Evolutionary conservation across 139 green algal species (phyloP).

Genomic region (Chlorella ohadii): DNA sequence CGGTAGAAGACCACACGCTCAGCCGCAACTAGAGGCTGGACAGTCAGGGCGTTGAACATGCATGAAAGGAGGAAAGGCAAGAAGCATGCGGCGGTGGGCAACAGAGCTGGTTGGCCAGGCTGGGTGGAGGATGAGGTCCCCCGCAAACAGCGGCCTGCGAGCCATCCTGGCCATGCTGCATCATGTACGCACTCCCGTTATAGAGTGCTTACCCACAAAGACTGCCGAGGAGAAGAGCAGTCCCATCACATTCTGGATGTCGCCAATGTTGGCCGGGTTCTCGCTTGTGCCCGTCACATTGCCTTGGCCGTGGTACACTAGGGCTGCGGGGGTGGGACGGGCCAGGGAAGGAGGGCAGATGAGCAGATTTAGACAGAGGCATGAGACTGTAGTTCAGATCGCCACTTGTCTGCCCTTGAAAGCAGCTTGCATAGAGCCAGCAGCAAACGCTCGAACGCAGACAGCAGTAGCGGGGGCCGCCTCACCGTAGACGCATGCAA

Average conservation of each 20-base stretch:
- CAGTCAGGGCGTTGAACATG: constrained; percentile 64
- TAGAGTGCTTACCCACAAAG: constrained; percentile 13
- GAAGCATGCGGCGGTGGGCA: neutral
- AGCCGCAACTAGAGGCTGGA: constrained; percentile 55
- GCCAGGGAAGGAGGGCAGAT: too few relatives aligned
- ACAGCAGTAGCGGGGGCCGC: too few relatives aligned
- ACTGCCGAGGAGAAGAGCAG: constrained; percentile 33
- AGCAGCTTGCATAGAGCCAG: too few relatives aligned
- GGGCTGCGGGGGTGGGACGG: neutral
- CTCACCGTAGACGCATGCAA: constrained; percentile 24
- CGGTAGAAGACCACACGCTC: constrained; percentile 71
- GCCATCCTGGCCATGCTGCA: too few relatives aligned
- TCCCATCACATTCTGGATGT: constrained; percentile 54
- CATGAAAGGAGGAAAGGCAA: constrained; percentile 31
- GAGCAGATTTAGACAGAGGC: too few relatives aligned
- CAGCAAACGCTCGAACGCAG: too few relatives aligned
- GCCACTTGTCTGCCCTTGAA: constrained; percentile 6
- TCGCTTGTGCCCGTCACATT: neutral
- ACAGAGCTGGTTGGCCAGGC: too few relatives aligned
- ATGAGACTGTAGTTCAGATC: too few relatives aligned
- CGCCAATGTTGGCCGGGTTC: constrained; percentile 9
- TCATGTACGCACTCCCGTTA: too few relatives aligned
- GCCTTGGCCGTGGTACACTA: constrained; percentile 46
- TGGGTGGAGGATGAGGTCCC: too few relatives aligned
- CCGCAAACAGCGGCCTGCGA: too few relatives aligned